Evolutionary conservation across 2,329 filamentous ascomycete species (phyloP).

Genomic region (Clathrospora elynae): DNA sequence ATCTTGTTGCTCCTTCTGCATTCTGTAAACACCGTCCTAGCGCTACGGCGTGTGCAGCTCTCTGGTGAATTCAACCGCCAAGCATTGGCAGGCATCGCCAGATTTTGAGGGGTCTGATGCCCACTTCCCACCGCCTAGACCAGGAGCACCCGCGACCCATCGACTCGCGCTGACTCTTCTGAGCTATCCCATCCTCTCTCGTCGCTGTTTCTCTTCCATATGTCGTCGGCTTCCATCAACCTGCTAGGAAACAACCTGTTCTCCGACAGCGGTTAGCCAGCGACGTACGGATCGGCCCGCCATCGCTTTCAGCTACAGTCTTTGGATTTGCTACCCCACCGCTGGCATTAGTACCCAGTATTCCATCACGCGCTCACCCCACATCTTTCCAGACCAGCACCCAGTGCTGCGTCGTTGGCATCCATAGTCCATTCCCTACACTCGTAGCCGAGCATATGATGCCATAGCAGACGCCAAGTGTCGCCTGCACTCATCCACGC

Average conservation of each 20-base stretch:
- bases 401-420: slow-evolving; percentile 13
- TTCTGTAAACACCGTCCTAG: not conserved
- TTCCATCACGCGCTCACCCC: slow-evolving; percentile 28
- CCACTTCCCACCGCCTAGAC: slow-evolving; percentile 24
- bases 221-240: slow-evolving; percentile 44
- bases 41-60: slow-evolving; percentile 5
- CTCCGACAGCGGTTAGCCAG: slow-evolving; percentile 45
- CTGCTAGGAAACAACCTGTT: slow-evolving; percentile 45
- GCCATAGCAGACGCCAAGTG: slow-evolving; percentile 25
- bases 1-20: not conserved
- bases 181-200: slow-evolving; percentile 23
- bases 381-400: slow-evolving; percentile 16
- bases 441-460: slow-evolving; percentile 22
- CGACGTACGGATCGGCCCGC: slow-evolving; percentile 31
- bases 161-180: slow-evolving; percentile 43
- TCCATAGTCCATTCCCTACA: slow-evolving; percentile 14
- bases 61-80: slow-evolving; percentile 17
- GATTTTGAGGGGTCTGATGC: slow-evolving; percentile 22
- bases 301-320: slow-evolving; percentile 28
- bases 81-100: slow-evolving; percentile 23
- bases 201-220: slow-evolving; percentile 34
- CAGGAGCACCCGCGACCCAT: slow-evolving; percentile 35
- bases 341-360: slow-evolving; percentile 22
- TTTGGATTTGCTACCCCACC: slow-evolving; percentile 34
- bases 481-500: slow-evolving; percentile 18